Evolutionary conservation across 768 basidiomycete genomes (phyloP).

Genomic region (Kwoniella dejecticola): DNA sequence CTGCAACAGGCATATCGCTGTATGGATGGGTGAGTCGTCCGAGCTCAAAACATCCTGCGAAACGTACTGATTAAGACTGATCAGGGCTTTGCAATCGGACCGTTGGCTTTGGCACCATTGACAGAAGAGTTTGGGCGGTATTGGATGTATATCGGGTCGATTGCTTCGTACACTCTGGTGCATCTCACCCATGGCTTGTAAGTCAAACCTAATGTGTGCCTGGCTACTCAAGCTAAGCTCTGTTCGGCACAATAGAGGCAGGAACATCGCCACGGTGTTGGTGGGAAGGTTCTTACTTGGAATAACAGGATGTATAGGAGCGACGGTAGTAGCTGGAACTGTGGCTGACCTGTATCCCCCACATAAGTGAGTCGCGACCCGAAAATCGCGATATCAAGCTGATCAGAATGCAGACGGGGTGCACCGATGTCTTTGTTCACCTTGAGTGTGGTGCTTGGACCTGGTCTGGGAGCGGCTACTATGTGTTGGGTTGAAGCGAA

Average conservation of each 20-base stretch:
- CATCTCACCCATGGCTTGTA: slow-evolving; percentile 27
- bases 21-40: slow-evolving; percentile 31
- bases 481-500: slow-evolving; percentile 67
- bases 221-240: no score
- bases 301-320: slow-evolving; percentile 51
- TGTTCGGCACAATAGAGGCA: slow-evolving; percentile 46
- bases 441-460: slow-evolving; percentile 64
- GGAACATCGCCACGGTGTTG: slow-evolving; percentile 54
- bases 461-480: slow-evolving; percentile 66
- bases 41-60: not conserved
- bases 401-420: slow-evolving; percentile 63
- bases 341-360: slow-evolving; percentile 55
- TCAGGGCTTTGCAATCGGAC: slow-evolving; percentile 51
- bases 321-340: slow-evolving; percentile 56
- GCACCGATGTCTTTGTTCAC: slow-evolving; percentile 77
- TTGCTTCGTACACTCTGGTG: slow-evolving; percentile 14
- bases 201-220: slow-evolving; percentile 8
- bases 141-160: slow-evolving; percentile 41
- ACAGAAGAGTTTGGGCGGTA: slow-evolving; percentile 50
- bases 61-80: no score
- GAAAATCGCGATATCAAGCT: not conserved
- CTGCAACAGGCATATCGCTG: slow-evolving; percentile 43
- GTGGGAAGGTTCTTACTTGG: slow-evolving; percentile 55
- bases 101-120: slow-evolving; percentile 47
- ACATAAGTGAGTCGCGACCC: slow-evolving; percentile 10